Percentiles rank a stretch among this genome's conserved stretches.
phyloP scores from a whole-genome alignment of 192 early-diverging fungal genomes.

The Coemansia reversa region DNA sequence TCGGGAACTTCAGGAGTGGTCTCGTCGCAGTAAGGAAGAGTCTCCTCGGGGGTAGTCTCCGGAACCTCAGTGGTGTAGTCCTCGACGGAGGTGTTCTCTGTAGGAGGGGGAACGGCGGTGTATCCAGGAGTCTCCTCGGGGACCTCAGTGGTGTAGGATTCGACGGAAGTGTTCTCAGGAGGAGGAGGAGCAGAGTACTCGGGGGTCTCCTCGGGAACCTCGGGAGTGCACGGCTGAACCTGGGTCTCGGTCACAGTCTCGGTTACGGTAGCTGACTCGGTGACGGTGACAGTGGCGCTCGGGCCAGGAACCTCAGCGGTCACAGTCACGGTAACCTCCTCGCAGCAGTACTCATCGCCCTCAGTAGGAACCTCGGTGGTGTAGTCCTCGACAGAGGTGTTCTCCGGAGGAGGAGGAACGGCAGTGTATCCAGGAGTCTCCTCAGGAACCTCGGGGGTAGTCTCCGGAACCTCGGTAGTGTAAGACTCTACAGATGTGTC shows the following conservation, averaged over 20 bases:
- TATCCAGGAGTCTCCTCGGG: not conserved
- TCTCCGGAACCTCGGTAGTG: not conserved
- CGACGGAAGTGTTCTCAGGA: slow-evolving; percentile 4
- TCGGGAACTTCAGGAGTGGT: not conserved
- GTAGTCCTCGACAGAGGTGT: slow-evolving; percentile 13
- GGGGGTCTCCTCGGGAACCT: slow-evolving; percentile 13
- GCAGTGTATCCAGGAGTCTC: not conserved
- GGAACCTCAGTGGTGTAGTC: slow-evolving; percentile 16
- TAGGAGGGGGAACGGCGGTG: not conserved
- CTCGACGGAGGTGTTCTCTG: slow-evolving; percentile 9
- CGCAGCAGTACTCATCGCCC: not conserved
- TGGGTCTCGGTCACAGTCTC: not conserved
- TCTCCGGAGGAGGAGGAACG: not conserved
- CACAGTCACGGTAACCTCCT: not conserved
- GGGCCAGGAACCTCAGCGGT: slow-evolving; percentile 1
- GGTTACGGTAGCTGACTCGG: not conserved
- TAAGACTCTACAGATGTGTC: not conserved
- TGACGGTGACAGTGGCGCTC: too few relatives aligned
- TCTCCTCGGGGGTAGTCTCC: slow-evolving; percentile 9
- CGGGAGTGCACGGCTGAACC: slow-evolving; percentile 1
- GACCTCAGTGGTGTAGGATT: not conserved
- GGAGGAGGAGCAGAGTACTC: slow-evolving; percentile 19
- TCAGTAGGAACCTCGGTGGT: slow-evolving; percentile 14
- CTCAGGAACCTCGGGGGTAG: too few relatives aligned
- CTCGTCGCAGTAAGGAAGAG: slow-evolving; percentile 10